These are phyloP conservation scores for Fusarium albosuccineum DNA, from an alignment of 2,329 filamentous ascomycete genomes.

Conservation along the genomic window DNA sequence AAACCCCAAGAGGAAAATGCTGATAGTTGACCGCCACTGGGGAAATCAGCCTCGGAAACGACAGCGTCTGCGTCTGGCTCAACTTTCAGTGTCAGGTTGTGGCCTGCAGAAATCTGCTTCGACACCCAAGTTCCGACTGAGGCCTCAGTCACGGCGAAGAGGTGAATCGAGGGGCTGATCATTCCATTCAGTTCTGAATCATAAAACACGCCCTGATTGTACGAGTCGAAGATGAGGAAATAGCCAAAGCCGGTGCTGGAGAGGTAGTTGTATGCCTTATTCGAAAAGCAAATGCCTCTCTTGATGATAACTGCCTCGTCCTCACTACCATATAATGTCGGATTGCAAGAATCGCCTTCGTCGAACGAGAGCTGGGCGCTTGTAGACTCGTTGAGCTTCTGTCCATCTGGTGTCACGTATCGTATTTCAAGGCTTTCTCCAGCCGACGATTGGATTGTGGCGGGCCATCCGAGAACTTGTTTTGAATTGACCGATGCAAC, in stretches of 20 bases:
- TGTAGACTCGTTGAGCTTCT: not conserved
- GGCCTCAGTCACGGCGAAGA: not conserved
- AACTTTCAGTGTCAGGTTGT: not conserved
- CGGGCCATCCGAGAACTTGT: not conserved
- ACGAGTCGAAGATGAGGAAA: conserved; percentile 1
- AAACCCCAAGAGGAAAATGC: conserved; percentile 39
- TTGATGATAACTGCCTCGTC: not conserved
- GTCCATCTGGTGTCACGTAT: not conserved
- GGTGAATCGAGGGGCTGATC: not conserved
- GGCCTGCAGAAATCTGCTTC: not conserved
- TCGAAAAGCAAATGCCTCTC: not conserved
- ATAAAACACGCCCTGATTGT: conserved; percentile 3
- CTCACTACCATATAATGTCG: not conserved
- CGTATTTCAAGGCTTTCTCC: not conserved
- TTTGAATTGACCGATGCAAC: conserved; percentile 27
- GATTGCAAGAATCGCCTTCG: not conserved
- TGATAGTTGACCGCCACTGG: conserved; percentile 26
- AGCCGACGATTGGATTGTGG: not conserved
- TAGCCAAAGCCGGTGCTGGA: not conserved
- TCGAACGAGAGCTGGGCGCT: not conserved
- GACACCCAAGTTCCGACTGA: not conserved
- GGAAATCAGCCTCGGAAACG: not conserved
- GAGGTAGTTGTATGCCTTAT: not conserved
- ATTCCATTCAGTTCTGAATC: not conserved
- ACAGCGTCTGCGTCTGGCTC: not conserved